Base-by-base conservation (phyloP, 176 grass and related monocot genomes). In the Poa annua region DNA sequence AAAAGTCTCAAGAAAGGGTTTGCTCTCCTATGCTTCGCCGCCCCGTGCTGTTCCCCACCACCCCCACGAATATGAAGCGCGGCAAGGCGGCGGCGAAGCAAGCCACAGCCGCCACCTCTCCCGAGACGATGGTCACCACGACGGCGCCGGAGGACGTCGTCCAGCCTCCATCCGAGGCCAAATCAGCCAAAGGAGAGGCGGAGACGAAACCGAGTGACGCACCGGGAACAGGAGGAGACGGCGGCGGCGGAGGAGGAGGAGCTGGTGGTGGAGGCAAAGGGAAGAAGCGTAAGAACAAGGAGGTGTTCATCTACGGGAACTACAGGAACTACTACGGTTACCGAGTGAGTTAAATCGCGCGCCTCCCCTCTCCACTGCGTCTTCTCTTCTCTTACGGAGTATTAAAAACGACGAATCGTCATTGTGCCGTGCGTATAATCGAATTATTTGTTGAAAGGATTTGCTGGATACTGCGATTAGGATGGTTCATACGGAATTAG, bases 261-360 rank as follows among this genome's bases (percentile, higher is more conserved):
- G 19, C 71, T 3, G 85, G 61, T 1, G 78, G 22, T 1, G 80
- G 73, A 7, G 61, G 61, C 41, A 42, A 42, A 71, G 53, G 41
- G 32, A 39, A 76, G 48, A 93, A 90, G 84, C 84, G 89, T 67
- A 99, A 96, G 82, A 84, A 29, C 62, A 84, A 83, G 42, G 83
- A 90, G 50, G 59, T 77, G 5, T 98, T 88, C 85, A 87, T 99
- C 87, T 99, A 99, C 42, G 96, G 96, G 3, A 99, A 96, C 87
- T 98, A 98, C 83, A 91, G 66, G 87, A 85, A 84, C 89, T 96
- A 99, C 89, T 99, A 99, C 80, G 89, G 91, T 54, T 99, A 99
- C 85, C 79, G 96, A 38, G 96, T 98, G 77, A 85, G 70, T 76
- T 11, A 24, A 49, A 72, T 8, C 25, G 29, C 76, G 38, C 6